Evolutionary conservation across 2,329 filamentous ascomycete genomes (phyloP), one percentile per base, ranked within the genome.

Genomic region (Hymenotorrendiella dingleyae): DNA sequence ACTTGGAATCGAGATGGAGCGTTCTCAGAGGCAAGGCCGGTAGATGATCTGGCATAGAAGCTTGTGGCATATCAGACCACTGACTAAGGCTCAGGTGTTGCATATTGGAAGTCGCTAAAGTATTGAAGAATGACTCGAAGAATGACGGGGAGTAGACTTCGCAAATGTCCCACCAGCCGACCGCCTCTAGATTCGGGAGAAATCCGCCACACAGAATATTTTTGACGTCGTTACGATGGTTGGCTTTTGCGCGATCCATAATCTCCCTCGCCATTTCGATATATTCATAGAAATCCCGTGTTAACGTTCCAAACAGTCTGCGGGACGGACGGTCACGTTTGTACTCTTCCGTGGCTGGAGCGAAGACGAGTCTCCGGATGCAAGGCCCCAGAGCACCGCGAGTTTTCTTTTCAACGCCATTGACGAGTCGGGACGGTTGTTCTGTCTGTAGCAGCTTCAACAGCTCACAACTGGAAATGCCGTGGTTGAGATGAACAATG

Each of bases 401-500:
- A 34, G n/a, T n/a, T n/a, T n/a, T n/a, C 11, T 17, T 6, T 34
- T 12, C 16, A 17, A 19, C 6, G 30, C 19, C 30, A 12, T 17
- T 17, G 16, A 17, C 30, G 20, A 6, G 17, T n/a, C 16, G 6
- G 12, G 9, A 21, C 5, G 30, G 17, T 21, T 17, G 16, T 2
- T 17, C 17, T 29, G 12, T 14, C 17, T 12, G 27, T 14, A 29
- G 5, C 12, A 29, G 27, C 2, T n/a, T n/a, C n/a, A n/a, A n/a
- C n/a, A n/a, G n/a, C n/a, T n/a, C n/a, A n/a, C n/a, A 10, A 17
- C n/a, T 21, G 30, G 8, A 10, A 10, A 17, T 21, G 17, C 32
- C 42, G 20, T 46, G 42, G 28, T 46, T 39, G n/a, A 46, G 20
- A 19, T 19, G 26, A 17, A 46, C 26, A 12, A 16, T 16, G 14